phyloP scores from a whole-genome alignment of 345 rosid genomes.

The Gynandropsis gynandra region DNA sequence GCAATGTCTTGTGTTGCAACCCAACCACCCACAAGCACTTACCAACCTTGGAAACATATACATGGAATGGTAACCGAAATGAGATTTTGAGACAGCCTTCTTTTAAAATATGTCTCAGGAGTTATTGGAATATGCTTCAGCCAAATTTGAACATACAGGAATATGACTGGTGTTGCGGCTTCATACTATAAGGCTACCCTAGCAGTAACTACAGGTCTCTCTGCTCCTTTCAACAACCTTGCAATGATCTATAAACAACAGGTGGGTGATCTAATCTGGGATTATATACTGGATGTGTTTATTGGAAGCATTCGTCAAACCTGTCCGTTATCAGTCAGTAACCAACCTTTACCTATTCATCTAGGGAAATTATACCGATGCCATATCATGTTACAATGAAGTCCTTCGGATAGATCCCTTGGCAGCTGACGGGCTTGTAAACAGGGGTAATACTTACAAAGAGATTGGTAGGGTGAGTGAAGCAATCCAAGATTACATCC shows the following conservation, averaged over 20 bases:
- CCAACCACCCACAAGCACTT: constrained; percentile 74
- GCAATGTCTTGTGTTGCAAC: constrained; percentile 72
- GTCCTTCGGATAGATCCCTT: constrained; percentile 93
- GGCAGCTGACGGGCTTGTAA: constrained; percentile 97
- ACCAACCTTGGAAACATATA: constrained; percentile 78
- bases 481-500: constrained; percentile 88
- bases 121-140: not conserved
- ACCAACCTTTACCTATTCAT: not conserved
- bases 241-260: constrained; percentile 97
- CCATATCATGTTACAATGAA: constrained; percentile 95
- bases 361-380: constrained; percentile 88
- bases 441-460: constrained; percentile 94
- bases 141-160: constrained; percentile 34
- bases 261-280: constrained; percentile 35
- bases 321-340: constrained; percentile 8
- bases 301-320: not conserved
- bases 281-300: constrained; percentile 1
- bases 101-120: not conserved
- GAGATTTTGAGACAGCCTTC: not conserved
- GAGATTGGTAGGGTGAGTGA: constrained; percentile 93
- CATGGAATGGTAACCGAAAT: constrained; percentile 59
- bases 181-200: constrained; percentile 61
- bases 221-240: constrained; percentile 95
- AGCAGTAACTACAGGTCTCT: constrained; percentile 84
- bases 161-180: constrained; percentile 55